Base-by-base conservation (phyloP, 2,329 filamentous ascomycete species). In the Aspergillus cejpii region DNA sequence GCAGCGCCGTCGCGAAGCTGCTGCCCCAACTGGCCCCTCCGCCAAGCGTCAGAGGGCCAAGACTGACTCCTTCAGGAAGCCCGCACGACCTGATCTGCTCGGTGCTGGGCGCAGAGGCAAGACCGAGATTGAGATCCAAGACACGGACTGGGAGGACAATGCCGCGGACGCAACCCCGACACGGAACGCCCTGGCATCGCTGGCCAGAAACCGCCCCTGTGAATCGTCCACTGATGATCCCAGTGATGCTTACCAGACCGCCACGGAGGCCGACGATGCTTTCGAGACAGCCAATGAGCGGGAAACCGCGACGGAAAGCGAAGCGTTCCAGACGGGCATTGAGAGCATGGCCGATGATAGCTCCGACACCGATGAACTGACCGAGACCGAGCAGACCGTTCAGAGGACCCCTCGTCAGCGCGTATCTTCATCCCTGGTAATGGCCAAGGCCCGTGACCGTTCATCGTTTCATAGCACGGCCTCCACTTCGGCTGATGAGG, bases 301-400 rank as follows among this genome's bases (percentile, higher is more conserved):
- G 21, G 78, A 78, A 44, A 77, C 72, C 6, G 79, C 74, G 10
- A 95, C 88, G 0, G 90, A 94, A 68, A 94, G 89, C 8, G 91
- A 97, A 55, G 88, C 88, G 51, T 97, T 97, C 79, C 86, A 94
- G 64, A 96, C 91, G 3, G 89, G 87, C n/a, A 80, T 82, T 12
- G 92, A 97, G 62, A 81, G 75, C 49, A 69, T 82, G 51, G 75
- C 74, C 43, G 76, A 76, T 57, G 85, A 87, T 12, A 89, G 83
- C 59, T 62, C 58, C 15, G 63, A 65, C 43, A 85, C 81, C 45
- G 87, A 88, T 49, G 85, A 89, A 54, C 73, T 85, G 38, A 94
- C 89, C 1, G 91, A 95, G 68, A 97, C 90, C 0, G 91, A 96
- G 64, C 77, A 74, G 42, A 71, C 58, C 46, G 55, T 61, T 6